Evolutionary conservation across 2,329 filamentous ascomycete species (phyloP), one percentile per base, ranked within the genome.

Genomic region (Rutstroemia sp.): DNA sequence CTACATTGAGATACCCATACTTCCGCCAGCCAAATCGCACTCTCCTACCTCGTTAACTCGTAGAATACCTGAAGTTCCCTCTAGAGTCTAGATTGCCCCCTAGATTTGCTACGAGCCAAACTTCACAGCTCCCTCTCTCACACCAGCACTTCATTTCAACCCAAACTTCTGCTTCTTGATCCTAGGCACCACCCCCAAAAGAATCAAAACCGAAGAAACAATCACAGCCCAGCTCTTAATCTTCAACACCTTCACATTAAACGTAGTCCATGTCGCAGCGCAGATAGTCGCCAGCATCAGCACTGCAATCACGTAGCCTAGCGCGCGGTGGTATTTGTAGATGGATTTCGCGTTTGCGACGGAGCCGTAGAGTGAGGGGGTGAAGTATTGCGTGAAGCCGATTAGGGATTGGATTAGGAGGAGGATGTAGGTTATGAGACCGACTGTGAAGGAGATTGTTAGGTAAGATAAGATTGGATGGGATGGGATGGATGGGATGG

Each of bases 271-370:
- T 3, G 85, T 89, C 1, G 92, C 89, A 23, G 86, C 85, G 49
- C 80, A 75, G 41, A 95, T 79, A 0, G 92, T 94, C 9, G 81
- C 83, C 60, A 95, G 73, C 60, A 92, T 77, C 64, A 95, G 66
- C 51, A 86, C 67, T 54, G 92, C 73, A 57, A 92, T 74, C 7
- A 83, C 62, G 69, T 99, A 97, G 2, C 92, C 94, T 21, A 78
- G 79, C 54, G 80, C 73, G 30, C 92, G 83, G 71, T 97, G 94
- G 66, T 92, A 96, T 73, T 95, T 96, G 78, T 92, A 97, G 44
- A 96, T 71, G 23, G 77, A 77, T 78, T 92, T 95, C 19, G 91
- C 92, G 3, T 83, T 84, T 25, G 89, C 84, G 60, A 86, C 83
- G 56, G 89, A 84, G 5, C 92, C 92, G 65, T 92, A 95, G 1